A percentile compares a stretch with the other conserved stretches of the same genome.
Evolutionary conservation across 176 grass and related monocot genomes (phyloP).

Genomic region (Otatea glauca): DNA sequence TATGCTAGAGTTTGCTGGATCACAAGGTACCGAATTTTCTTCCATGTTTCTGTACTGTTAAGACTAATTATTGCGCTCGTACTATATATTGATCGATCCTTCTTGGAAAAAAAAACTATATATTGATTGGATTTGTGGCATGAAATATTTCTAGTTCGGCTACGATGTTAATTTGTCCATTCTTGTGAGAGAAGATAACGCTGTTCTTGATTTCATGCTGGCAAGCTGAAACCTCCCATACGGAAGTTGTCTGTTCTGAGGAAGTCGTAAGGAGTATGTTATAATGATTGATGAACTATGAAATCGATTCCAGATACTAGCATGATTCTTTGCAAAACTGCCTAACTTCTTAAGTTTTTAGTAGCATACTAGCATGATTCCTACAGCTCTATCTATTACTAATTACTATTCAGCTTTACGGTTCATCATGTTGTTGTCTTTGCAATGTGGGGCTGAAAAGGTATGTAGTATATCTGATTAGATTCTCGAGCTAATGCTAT

Average conservation of each 20-base stretch:
- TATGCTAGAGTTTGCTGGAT: background rate
- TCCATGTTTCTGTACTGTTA: background rate
- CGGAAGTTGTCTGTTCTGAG: background rate
- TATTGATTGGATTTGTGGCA: background rate
- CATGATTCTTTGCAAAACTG: background rate
- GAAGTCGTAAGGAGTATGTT: background rate
- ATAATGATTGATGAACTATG: background rate
- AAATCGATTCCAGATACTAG: background rate
- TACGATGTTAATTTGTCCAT: background rate
- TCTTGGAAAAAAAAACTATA: background rate
- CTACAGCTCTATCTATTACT: background rate
- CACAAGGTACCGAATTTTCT: background rate
- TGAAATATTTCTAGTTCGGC: background rate
- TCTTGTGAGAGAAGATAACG: background rate
- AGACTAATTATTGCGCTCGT: background rate
- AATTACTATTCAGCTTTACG: constrained; percentile 14
- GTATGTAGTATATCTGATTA: background rate
- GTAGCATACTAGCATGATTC: background rate
- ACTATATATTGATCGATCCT: background rate
- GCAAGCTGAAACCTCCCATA: background rate
- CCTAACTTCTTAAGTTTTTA: background rate
- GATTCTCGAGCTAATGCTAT: constrained; percentile 16
- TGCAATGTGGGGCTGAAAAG: background rate
- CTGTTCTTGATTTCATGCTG: constrained; percentile 28
- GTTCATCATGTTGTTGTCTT: background rate